Conservation (phyloP, 192 early-diverging fungal species). For the Coemansia sp. region DNA sequence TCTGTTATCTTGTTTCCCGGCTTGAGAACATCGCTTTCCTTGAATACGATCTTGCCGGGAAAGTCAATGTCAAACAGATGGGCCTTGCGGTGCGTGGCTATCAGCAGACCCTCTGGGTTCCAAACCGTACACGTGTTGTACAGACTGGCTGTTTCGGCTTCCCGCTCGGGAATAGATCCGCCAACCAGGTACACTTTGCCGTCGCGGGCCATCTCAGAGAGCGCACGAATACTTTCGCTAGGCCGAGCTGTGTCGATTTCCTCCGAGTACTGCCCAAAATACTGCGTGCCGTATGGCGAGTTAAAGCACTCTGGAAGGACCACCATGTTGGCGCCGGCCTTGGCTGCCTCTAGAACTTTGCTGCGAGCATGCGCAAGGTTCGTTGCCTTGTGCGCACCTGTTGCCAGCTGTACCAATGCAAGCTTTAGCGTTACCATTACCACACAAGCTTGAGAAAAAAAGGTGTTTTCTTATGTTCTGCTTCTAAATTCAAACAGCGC, state of each 20-base stretch:
- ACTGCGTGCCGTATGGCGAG: constrained; percentile 90
- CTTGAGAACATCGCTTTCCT: constrained; percentile 82
- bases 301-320: constrained; percentile 99
- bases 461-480: neutral
- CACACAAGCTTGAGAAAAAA: neutral
- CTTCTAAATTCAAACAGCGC: neutral
- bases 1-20: constrained; percentile 76
- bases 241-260: constrained; percentile 53
- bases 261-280: constrained; percentile 93
- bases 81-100: constrained; percentile 75
- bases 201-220: constrained; percentile 85
- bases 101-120: constrained; percentile 61
- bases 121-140: constrained; percentile 87
- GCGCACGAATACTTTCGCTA: constrained; percentile 69
- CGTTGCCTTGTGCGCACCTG: constrained; percentile 67
- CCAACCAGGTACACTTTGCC: constrained; percentile 85
- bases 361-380: constrained; percentile 78
- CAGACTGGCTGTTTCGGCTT: constrained; percentile 54
- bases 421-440: constrained; percentile 50
- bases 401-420: constrained; percentile 78
- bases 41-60: constrained; percentile 88
- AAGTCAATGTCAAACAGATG: constrained; percentile 98
- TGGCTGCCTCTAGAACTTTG: constrained; percentile 83
- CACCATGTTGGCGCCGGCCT: constrained; percentile 82
- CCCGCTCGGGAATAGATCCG: constrained; percentile 88